Percentiles rank a stretch among this genome's conserved stretches.
Evolutionary conservation across 345 rosid genomes (phyloP).

Genomic region (Laguncularia racemosa): DNA sequence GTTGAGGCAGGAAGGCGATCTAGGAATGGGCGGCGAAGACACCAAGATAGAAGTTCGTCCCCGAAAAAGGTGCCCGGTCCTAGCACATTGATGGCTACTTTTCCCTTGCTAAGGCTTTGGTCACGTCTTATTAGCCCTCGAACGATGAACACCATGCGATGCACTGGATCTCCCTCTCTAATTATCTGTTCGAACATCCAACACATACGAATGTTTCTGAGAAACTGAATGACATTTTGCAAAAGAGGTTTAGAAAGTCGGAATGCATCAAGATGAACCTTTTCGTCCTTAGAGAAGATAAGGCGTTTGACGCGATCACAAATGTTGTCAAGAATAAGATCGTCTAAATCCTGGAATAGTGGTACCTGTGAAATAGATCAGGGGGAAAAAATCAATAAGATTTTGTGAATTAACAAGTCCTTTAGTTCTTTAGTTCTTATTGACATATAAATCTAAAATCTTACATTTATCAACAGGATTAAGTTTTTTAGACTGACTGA

Average conservation of each 20-base stretch:
- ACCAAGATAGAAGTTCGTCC: slow-evolving; percentile 58
- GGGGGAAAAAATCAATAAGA: background rate
- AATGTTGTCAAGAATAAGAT: slow-evolving; percentile 49
- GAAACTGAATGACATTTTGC: background rate
- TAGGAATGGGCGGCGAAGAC: slow-evolving; percentile 46
- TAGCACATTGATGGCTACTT: slow-evolving; percentile 30
- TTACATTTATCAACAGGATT: no score
- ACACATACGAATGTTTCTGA: background rate
- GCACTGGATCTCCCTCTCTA: slow-evolving; percentile 63
- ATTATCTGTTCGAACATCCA: slow-evolving; percentile 25
- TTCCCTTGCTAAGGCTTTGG: slow-evolving; percentile 49
- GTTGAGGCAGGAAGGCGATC: slow-evolving; percentile 51
- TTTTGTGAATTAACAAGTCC: no score
- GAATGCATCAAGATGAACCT: slow-evolving; percentile 15
- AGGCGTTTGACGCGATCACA: slow-evolving; percentile 53
- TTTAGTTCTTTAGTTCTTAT: no score
- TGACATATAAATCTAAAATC: no score
- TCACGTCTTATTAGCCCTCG: slow-evolving; percentile 31
- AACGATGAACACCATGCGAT: slow-evolving; percentile 42
- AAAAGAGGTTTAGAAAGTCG: background rate
- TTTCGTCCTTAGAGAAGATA: slow-evolving; percentile 48
- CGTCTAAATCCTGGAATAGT: slow-evolving; percentile 47
- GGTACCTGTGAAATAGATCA: slow-evolving; percentile 32
- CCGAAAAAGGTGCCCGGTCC: slow-evolving; percentile 57
- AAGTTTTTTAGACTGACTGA: no score